phyloP scores from a whole-genome alignment of 2,329 filamentous ascomycete species.

The Drechslerella dactyloides region DNA sequence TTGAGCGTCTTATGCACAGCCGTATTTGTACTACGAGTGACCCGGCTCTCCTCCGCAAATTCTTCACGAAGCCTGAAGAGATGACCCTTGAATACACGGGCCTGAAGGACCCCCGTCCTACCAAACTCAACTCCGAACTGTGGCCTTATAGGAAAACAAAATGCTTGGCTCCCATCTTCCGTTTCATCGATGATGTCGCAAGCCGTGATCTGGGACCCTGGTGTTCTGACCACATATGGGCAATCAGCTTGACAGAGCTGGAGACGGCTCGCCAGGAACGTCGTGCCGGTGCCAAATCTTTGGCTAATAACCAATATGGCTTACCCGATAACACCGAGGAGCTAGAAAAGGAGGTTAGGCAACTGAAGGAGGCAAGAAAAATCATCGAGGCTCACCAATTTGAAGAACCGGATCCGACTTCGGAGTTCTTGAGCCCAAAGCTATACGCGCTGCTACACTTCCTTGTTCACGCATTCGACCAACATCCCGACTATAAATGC shows the following conservation, averaged over 20 bases:
- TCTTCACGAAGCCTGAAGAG: slow-evolving; percentile 67
- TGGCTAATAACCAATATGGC: slow-evolving; percentile 17
- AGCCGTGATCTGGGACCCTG: slow-evolving; percentile 70
- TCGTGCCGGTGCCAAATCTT: slow-evolving; percentile 57
- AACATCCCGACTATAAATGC: slow-evolving; percentile 68
- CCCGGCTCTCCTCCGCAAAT: slow-evolving; percentile 66
- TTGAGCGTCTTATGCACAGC: slow-evolving; percentile 66
- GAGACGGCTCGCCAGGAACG: slow-evolving; percentile 69
- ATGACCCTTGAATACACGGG: slow-evolving; percentile 66
- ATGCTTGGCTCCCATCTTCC: slow-evolving; percentile 56
- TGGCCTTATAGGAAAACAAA: slow-evolving; percentile 58
- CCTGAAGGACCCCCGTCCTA: slow-evolving; percentile 65
- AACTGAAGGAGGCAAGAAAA: slow-evolving; percentile 67
- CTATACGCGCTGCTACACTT: slow-evolving; percentile 68
- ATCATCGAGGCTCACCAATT: slow-evolving; percentile 66
- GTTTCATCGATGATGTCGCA: slow-evolving; percentile 49
- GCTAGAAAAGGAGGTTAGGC: slow-evolving; percentile 64
- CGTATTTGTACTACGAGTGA: slow-evolving; percentile 79
- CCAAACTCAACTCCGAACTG: slow-evolving; percentile 64
- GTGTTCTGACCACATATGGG: slow-evolving; percentile 84
- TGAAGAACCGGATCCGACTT: slow-evolving; percentile 55
- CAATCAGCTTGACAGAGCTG: slow-evolving; percentile 69
- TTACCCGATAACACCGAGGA: slow-evolving; percentile 56
- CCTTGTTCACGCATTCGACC: slow-evolving; percentile 69
- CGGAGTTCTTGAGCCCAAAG: slow-evolving; percentile 71